Conservation (phyloP, 371 early-diverging fungal species). For the Apophysomyces elegans region DNA sequence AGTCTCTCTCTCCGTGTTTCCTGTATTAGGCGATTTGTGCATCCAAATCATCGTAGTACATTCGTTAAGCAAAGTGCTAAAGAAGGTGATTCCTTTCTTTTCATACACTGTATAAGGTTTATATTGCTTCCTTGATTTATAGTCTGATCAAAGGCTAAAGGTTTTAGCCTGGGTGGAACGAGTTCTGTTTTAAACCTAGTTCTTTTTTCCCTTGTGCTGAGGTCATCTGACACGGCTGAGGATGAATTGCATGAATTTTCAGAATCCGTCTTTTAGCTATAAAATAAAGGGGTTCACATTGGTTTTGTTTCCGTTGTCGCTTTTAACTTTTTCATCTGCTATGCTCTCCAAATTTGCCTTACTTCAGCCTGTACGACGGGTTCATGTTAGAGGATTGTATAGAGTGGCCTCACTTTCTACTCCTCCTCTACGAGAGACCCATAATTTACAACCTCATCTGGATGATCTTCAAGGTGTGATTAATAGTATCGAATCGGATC, state of each 20-base stretch:
- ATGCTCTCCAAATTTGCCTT: conserved; percentile 3
- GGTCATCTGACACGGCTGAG: not conserved
- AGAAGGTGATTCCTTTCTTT: not conserved
- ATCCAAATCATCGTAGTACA: not conserved
- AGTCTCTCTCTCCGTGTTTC: too few species aligned
- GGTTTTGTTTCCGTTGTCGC: not conserved
- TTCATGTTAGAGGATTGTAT: conserved; percentile 9
- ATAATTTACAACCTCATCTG: not conserved
- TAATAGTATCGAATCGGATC: conserved; percentile 6
- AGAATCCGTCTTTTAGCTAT: not conserved
- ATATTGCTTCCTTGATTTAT: not conserved
- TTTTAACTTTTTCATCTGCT: not conserved
- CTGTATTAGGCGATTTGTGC: too few species aligned
- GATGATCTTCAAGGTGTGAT: conserved; percentile 10
- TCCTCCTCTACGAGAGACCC: conserved; percentile 14
- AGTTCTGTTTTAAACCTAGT: not conserved
- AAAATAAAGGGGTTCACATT: not conserved
- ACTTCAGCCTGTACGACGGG: conserved; percentile 4
- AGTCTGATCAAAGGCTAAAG: not conserved
- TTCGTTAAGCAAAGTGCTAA: not conserved
- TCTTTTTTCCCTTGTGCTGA: not conserved
- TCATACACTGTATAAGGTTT: not conserved
- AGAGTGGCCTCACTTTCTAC: conserved; percentile 7
- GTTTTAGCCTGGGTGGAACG: not conserved
- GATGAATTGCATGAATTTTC: conserved; percentile 6